These are phyloP conservation scores for Thraustotheca clavata DNA, from an alignment of 352 stramenopile species.

Conservation along the genomic window DNA sequence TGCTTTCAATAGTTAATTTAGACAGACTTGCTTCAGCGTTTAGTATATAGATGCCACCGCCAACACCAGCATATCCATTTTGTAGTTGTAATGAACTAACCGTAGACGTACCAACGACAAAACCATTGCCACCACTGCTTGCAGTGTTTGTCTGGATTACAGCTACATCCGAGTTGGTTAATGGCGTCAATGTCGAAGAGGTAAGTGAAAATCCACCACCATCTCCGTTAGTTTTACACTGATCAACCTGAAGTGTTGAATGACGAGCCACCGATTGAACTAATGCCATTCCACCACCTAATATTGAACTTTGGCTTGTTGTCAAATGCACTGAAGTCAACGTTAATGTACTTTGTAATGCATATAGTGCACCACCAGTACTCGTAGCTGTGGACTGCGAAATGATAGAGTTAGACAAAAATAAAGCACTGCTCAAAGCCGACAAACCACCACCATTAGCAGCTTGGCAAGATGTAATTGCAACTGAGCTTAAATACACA, in stretches of 20 bases:
- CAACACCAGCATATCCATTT: neutral
- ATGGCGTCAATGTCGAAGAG: neutral
- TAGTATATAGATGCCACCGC: neutral
- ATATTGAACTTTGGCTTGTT: neutral
- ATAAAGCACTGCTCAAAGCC: slow-evolving; percentile 22
- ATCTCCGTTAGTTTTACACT: neutral
- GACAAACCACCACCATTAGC: slow-evolving; percentile 30
- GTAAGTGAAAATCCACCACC: neutral
- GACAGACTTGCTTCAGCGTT: neutral
- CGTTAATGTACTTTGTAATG: slow-evolving; percentile 19
- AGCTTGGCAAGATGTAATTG: neutral
- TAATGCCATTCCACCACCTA: slow-evolving; percentile 7
- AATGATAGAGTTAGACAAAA: slow-evolving; percentile 27
- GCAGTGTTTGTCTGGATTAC: neutral
- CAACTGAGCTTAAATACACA: slow-evolving; percentile 31
- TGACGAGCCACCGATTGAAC: neutral
- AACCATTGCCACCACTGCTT: neutral
- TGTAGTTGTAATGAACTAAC: neutral
- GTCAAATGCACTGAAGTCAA: neutral
- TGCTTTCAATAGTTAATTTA: neutral
- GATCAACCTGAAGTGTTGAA: neutral
- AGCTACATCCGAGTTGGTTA: neutral
- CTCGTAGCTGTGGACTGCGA: slow-evolving; percentile 20
- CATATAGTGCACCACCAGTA: slow-evolving; percentile 33
- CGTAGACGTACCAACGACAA: neutral